These are phyloP conservation scores for Xylariomycetidae sp. DNA, from an alignment of 2,329 filamentous ascomycete species.

Conservation along the genomic window DNA sequence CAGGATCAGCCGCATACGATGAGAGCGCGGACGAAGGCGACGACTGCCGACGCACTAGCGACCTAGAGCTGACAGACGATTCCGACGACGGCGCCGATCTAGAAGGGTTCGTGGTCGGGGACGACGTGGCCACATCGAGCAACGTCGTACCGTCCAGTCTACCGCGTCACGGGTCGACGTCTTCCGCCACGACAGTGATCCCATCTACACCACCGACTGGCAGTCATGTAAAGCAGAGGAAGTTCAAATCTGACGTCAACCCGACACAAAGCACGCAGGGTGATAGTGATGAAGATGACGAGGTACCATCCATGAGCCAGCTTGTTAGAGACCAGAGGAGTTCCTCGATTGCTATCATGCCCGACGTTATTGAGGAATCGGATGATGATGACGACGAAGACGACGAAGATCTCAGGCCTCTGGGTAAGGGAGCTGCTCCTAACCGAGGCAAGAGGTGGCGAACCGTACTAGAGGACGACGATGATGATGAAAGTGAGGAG, in stretches of 20 bases:
- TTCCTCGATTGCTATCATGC: no score
- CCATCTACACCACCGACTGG: slow-evolving; percentile 14
- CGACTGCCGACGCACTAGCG: slow-evolving; percentile 30
- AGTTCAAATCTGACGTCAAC: no score
- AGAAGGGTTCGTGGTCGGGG: slow-evolving; percentile 27
- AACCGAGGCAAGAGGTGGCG: no score
- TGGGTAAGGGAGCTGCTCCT: no score
- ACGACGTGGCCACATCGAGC: slow-evolving; percentile 25
- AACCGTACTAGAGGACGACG: slow-evolving; percentile 3
- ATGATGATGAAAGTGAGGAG: slow-evolving; percentile 14
- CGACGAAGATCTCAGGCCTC: slow-evolving; percentile 9
- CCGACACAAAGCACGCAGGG: no score
- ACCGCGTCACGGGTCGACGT: slow-evolving; percentile 10
- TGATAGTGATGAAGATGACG: slow-evolving; percentile 14
- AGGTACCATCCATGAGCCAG: slow-evolving; percentile 27
- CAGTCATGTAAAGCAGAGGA: no score
- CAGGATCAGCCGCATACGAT: slow-evolving; percentile 22
- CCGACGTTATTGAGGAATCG: no score
- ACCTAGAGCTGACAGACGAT: slow-evolving; percentile 31
- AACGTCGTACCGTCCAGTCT: slow-evolving; percentile 21
- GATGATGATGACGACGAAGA: slow-evolving; percentile 10
- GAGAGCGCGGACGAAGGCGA: slow-evolving; percentile 30
- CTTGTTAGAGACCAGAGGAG: slow-evolving; percentile 11
- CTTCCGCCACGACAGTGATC: slow-evolving; percentile 20
- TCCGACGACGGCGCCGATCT: slow-evolving; percentile 28